Conservation (phyloP, 768 basidiomycete genomes). For the Peribolospora kevripleyi region DNA sequence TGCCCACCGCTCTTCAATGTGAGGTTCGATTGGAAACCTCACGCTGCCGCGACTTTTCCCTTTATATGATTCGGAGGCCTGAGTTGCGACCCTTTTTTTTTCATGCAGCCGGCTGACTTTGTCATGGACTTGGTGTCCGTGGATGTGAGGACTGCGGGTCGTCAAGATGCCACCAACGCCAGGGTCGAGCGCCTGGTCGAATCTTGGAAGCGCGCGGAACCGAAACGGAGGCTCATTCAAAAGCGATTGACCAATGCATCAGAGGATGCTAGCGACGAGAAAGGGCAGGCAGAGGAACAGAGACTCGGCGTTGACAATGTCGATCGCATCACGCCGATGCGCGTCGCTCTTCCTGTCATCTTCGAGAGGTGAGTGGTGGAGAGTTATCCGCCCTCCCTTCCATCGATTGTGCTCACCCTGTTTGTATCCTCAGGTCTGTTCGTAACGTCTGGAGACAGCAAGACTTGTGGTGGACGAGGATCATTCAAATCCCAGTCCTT, state of each 20-base stretch:
- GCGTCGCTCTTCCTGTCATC: too few relatives aligned
- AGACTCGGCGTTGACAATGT: too few relatives aligned
- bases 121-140: constrained; percentile 12
- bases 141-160: not conserved
- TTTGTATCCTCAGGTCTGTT: not conserved
- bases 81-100: not conserved
- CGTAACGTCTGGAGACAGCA: constrained; percentile 12
- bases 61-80: not conserved
- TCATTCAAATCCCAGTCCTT: constrained; percentile 10
- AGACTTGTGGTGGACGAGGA: constrained; percentile 9
- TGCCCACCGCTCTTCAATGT: constrained; percentile 10
- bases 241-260: too few relatives aligned
- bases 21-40: not conserved
- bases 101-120: constrained; percentile 10
- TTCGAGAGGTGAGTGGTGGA: too few relatives aligned
- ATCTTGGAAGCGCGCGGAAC: not conserved
- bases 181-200: constrained; percentile 5
- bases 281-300: too few relatives aligned
- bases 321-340: too few relatives aligned
- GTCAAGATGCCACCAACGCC: not conserved
- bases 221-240: not conserved
- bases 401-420: not conserved
- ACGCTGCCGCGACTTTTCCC: too few relatives aligned
- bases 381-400: not conserved
- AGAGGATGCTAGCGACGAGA: too few relatives aligned